A percentile compares a stretch with the other conserved stretches of the same genome.
Evolutionary conservation across 2,329 filamentous ascomycete genomes (phyloP).

Genomic region (Knoxdaviesia capensis): DNA sequence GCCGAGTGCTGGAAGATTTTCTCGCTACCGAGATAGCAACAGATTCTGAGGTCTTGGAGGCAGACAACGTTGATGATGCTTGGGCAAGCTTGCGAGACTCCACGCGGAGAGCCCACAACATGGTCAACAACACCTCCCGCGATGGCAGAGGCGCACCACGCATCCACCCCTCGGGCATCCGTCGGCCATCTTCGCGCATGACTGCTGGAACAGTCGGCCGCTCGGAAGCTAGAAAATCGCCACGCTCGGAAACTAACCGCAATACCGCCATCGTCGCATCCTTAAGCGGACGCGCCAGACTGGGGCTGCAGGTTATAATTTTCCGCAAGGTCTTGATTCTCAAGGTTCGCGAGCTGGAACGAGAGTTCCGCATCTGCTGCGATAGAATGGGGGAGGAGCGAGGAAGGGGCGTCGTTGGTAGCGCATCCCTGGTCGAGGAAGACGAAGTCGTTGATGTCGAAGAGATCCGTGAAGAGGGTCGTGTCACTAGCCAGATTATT

Average conservation of each 20-base stretch:
- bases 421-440: conserved; percentile 28
- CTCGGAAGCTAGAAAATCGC: conserved; percentile 23
- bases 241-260: conserved; percentile 47
- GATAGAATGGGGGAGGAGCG: conserved; percentile 26
- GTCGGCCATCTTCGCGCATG: conserved; percentile 16
- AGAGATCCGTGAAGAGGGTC: conserved; percentile 24
- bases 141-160: conserved; percentile 16
- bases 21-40: not conserved
- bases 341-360: conserved; percentile 33
- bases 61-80: not conserved
- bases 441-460: conserved; percentile 31
- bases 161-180: conserved; percentile 14
- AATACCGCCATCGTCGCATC: conserved; percentile 57
- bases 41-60: not conserved
- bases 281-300: conserved; percentile 51
- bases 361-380: conserved; percentile 30
- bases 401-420: conserved; percentile 24
- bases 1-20: not conserved
- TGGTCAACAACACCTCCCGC: conserved; percentile 24
- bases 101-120: conserved; percentile 23
- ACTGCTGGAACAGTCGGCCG: conserved; percentile 12
- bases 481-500: conserved; percentile 46
- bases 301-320: conserved; percentile 55
- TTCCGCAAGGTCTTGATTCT: conserved; percentile 40
- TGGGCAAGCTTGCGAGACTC: conserved; percentile 10